These are phyloP conservation scores for Parmelia sp. DNA, from an alignment of 495 filamentous ascomycete genomes.

Conservation along the genomic window DNA sequence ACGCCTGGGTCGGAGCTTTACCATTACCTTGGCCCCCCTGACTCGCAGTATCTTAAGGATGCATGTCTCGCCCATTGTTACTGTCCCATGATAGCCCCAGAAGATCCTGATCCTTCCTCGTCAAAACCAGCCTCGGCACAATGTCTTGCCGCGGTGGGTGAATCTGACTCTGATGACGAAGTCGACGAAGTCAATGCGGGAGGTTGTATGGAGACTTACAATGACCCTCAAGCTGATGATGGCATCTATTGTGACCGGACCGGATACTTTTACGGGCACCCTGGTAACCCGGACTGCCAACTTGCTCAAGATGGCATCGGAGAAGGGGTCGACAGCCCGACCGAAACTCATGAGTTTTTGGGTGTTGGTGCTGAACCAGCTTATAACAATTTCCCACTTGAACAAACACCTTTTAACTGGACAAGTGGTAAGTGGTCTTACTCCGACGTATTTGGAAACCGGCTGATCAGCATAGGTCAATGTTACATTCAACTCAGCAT, in stretches of 20 bases:
- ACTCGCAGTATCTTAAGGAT: not conserved
- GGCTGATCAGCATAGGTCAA: not conserved
- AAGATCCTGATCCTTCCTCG: not conserved
- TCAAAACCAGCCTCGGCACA: conserved; percentile 3
- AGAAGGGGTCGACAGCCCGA: not conserved
- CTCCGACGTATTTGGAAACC: not conserved
- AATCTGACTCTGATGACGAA: conserved; percentile 1
- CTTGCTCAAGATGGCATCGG: conserved; percentile 3
- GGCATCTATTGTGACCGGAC: not conserved
- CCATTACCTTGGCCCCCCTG: not conserved
- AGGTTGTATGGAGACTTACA: not conserved
- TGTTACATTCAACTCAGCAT: conserved; percentile 3
- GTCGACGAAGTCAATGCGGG: not conserved
- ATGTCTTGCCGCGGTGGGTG: not conserved
- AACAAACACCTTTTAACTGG: not conserved
- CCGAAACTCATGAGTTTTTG: not conserved
- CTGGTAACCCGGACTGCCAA: not conserved
- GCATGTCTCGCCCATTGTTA: not conserved
- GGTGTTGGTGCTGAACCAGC: not conserved
- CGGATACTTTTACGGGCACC: not conserved
- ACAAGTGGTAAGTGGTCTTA: not conserved
- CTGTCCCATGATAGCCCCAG: not conserved
- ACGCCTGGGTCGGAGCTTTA: not conserved
- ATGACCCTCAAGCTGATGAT: not conserved
- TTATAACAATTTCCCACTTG: not conserved